Evolutionary conservation across 106 monocot species (phyloP).

Genomic region (Chionographis japonica): DNA sequence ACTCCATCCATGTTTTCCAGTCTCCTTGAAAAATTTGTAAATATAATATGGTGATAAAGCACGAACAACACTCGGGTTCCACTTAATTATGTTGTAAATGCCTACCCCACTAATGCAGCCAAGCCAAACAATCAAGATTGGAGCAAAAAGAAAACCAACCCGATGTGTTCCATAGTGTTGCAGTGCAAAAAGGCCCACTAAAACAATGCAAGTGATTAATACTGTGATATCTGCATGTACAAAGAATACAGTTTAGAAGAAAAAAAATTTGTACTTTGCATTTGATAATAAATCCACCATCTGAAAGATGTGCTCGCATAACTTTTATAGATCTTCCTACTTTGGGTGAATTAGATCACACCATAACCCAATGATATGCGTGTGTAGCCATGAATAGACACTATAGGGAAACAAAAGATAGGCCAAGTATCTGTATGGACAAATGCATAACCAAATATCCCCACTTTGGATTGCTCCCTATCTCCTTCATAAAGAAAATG

Average conservation of each 20-base stretch:
- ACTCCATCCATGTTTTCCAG: constrained; percentile 67
- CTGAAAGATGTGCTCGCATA: not conserved
- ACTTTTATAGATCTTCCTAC: too few species aligned
- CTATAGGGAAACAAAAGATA: too few species aligned
- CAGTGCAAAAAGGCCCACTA: constrained; percentile 60
- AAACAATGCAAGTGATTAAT: constrained; percentile 45
- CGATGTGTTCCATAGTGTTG: constrained; percentile 74
- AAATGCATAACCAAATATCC: not conserved
- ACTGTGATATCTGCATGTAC: constrained; percentile 48
- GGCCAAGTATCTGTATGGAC: too few species aligned
- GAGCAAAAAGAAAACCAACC: constrained; percentile 76
- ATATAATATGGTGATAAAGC: constrained; percentile 72
- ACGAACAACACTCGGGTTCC: constrained; percentile 56
- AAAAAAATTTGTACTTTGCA: not conserved
- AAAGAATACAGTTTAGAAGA: not conserved
- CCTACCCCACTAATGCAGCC: constrained; percentile 52
- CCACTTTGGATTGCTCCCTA: too few species aligned
- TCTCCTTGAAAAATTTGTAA: constrained; percentile 53
- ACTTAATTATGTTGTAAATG: constrained; percentile 63
- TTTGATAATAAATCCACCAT: not conserved
- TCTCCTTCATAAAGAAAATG: too few species aligned
- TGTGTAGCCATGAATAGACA: too few species aligned
- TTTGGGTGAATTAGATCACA: too few species aligned
- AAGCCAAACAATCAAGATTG: constrained; percentile 67
- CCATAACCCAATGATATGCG: too few species aligned